A percentile compares a stretch with the other conserved stretches of the same genome.
These are phyloP conservation scores for Sparassis latifolia DNA, from an alignment of 1,284 basidiomycete species.

Conservation along the genomic window DNA sequence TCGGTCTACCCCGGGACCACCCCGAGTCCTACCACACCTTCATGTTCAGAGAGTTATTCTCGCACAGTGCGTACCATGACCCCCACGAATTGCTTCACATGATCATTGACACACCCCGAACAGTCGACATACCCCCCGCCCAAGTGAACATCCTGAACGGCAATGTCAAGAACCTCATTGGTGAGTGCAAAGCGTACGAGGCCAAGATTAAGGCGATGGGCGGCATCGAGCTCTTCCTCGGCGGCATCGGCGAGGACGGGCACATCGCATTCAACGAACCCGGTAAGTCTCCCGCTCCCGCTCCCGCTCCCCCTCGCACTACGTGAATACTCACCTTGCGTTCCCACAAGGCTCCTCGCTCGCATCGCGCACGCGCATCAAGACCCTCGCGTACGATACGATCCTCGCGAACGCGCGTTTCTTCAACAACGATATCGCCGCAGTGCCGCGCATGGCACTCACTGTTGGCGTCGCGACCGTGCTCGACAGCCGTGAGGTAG, in stretches of 20 bases:
- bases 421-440: conserved; percentile 78
- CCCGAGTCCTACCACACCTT: conserved; percentile 86
- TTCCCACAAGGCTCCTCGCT: conserved; percentile 61
- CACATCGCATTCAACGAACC: conserved; percentile 93
- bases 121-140: conserved; percentile 79
- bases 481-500: conserved; percentile 76
- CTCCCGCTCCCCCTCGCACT: background rate
- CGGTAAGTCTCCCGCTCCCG: conserved; percentile 35
- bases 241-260: conserved; percentile 89
- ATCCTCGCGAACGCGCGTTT: conserved; percentile 90
- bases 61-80: conserved; percentile 51
- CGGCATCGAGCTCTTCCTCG: conserved; percentile 88
- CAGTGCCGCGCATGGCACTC: conserved; percentile 85
- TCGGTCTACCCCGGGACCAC: conserved; percentile 76
- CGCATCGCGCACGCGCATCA: conserved; percentile 82
- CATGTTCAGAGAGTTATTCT: conserved; percentile 88
- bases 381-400: conserved; percentile 89
- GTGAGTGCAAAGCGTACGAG: conserved; percentile 83
- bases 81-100: conserved; percentile 2
- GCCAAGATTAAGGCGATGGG: conserved; percentile 70
- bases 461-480: conserved; percentile 88
- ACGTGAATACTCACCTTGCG: background rate
- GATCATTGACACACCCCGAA: background rate
- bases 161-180: conserved; percentile 71
- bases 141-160: conserved; percentile 85